Evolutionary conservation across 257 asterid genomes (phyloP).

Genomic region (Jaltomata sinuosa): DNA sequence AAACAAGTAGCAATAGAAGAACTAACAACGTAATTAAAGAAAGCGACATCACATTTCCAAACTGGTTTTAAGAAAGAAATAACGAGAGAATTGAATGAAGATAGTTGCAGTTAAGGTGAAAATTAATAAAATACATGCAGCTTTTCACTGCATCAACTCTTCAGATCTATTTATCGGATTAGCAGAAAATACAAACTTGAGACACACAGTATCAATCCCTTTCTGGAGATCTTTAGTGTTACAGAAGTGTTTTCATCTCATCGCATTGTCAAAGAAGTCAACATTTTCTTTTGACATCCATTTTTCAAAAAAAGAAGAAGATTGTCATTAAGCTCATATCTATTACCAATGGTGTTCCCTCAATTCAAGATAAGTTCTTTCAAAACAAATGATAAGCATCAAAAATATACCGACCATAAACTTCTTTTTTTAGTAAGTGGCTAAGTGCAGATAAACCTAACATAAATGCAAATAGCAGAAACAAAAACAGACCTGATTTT

Average conservation of each 20-base stretch:
- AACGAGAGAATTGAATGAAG: neutral
- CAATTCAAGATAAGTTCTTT: neutral
- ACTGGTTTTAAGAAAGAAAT: neutral
- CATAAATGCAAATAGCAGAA: neutral
- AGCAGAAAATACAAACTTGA: neutral
- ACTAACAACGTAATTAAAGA: neutral
- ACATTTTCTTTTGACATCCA: neutral
- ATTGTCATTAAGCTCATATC: neutral
- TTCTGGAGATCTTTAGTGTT: neutral
- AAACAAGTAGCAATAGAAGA: neutral
- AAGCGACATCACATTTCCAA: neutral
- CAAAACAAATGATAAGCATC: neutral
- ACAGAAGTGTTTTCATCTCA: neutral
- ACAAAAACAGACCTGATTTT: neutral
- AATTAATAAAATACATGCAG: neutral
- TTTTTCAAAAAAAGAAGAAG: neutral
- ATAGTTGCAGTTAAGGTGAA: neutral
- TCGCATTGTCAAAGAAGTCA: neutral
- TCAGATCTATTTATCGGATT: neutral
- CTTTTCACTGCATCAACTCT: neutral
- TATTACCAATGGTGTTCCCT: neutral
- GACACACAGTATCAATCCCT: neutral
- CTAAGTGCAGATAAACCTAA: neutral
- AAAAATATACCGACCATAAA: neutral
- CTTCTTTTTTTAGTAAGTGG: neutral